Evolutionary conservation across 2,329 filamentous ascomycete genomes (phyloP).

Genomic region (Cylindrodendrum hubeiense): DNA sequence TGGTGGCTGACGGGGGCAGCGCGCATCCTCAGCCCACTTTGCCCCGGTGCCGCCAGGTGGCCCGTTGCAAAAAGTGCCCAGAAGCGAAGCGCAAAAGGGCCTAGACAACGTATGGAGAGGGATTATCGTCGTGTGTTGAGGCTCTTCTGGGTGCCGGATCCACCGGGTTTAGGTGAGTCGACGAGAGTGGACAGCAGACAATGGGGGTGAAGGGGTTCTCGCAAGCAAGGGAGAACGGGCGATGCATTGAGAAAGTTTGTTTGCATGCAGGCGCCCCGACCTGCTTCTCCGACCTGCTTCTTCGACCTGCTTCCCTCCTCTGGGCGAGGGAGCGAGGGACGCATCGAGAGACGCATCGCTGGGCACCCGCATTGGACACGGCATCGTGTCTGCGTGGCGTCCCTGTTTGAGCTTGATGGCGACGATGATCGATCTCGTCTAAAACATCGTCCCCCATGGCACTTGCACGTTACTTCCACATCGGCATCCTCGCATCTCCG

Average conservation of each 20-base stretch:
- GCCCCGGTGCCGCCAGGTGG: no score
- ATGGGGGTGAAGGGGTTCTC: no score
- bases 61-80: no score
- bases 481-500: neutral
- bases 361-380: neutral
- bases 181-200: no score
- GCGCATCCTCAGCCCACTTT: constrained; percentile 4
- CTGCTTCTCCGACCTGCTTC: no score
- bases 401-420: constrained; percentile 16
- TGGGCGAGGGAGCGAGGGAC: no score
- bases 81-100: neutral
- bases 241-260: constrained; percentile 10
- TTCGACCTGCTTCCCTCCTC: no score
- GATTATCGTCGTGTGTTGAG: constrained; percentile 5
- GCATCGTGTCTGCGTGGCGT: neutral
- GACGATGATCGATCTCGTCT: neutral
- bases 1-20: no score
- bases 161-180: neutral
- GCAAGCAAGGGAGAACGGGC: neutral
- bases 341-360: no score
- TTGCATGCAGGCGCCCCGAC: constrained; percentile 11
- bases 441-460: neutral
- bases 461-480: neutral
- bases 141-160: constrained; percentile 19
- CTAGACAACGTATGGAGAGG: neutral